A percentile compares a stretch with the other conserved stretches of the same genome.
Conservation (phyloP, 2,329 filamentous ascomycete species). For the Scedosporium minutisporum region DNA sequence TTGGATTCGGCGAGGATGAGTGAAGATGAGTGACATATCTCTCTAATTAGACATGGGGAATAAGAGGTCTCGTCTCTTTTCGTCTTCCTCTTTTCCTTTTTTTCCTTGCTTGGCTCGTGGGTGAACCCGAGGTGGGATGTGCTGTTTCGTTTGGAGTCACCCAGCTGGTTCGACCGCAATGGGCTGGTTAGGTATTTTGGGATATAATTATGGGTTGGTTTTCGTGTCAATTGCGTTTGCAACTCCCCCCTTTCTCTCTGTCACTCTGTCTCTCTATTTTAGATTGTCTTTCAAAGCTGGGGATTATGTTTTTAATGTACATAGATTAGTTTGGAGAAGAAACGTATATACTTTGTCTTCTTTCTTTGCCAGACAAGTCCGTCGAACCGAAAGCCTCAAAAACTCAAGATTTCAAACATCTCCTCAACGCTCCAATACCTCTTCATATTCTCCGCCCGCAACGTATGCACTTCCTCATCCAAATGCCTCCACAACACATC, state of each 20-base stretch:
- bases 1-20: background rate
- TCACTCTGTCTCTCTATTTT: background rate
- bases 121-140: too few relatives aligned
- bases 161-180: too few relatives aligned
- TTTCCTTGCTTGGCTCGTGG: background rate
- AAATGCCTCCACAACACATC: slow-evolving; percentile 72
- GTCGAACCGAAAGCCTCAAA: slow-evolving; percentile 9
- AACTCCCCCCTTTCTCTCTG: background rate
- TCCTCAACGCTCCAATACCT: slow-evolving; percentile 71
- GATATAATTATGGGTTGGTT: background rate
- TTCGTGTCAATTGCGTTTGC: background rate
- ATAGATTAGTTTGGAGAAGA: background rate
- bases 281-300: background rate
- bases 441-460: slow-evolving; percentile 82
- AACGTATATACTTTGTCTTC: background rate
- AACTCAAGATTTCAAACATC: slow-evolving; percentile 62
- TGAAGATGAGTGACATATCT: background rate
- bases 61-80: background rate
- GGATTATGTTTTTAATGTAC: background rate
- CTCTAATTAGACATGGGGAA: background rate
- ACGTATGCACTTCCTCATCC: slow-evolving; percentile 69
- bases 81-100: background rate
- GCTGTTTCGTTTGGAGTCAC: too few relatives aligned
- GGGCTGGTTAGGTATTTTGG: background rate
- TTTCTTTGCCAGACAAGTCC: background rate